Conservation (phyloP, 2,329 filamentous ascomycete species). For the Xylaria multiplex region DNA sequence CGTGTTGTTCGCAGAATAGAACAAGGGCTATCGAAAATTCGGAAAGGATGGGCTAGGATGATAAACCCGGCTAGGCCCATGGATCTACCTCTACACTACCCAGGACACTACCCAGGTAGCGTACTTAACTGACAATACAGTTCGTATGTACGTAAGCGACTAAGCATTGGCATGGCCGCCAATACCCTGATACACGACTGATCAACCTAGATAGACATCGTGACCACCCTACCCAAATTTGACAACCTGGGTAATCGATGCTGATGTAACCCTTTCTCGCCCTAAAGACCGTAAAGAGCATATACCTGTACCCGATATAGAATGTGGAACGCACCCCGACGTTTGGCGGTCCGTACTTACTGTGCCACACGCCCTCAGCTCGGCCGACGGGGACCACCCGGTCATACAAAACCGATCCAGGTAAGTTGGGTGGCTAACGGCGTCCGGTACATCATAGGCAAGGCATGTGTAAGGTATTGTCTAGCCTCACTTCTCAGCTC, state of each 20-base stretch:
- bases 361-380: conserved; percentile 32
- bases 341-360: conserved; percentile 22
- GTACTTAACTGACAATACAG: not conserved
- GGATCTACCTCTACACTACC: conserved; percentile 1
- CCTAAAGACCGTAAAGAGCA: not conserved
- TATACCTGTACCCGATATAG: conserved; percentile 28
- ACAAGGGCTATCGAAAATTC: conserved; percentile 22
- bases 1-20: conserved; percentile 22
- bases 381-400: conserved; percentile 5
- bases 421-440: not conserved
- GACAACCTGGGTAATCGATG: conserved; percentile 15
- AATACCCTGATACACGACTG: conserved; percentile 3
- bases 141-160: not conserved
- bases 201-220: conserved; percentile 10
- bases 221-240: conserved; percentile 9
- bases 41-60: conserved; percentile 33
- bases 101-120: not conserved
- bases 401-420: conserved; percentile 12
- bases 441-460: conserved; percentile 23
- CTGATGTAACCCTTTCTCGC: conserved; percentile 27
- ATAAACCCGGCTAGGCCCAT: conserved; percentile 21
- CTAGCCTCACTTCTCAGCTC: conserved; percentile 33
- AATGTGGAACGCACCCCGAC: conserved; percentile 28
- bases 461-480: conserved; percentile 19
- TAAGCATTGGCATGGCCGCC: conserved; percentile 5